A percentile compares a stretch with the other conserved stretches of the same genome.
phyloP scores from a whole-genome alignment of 176 grass and related monocot species.

The Eleusine coracana region DNA sequence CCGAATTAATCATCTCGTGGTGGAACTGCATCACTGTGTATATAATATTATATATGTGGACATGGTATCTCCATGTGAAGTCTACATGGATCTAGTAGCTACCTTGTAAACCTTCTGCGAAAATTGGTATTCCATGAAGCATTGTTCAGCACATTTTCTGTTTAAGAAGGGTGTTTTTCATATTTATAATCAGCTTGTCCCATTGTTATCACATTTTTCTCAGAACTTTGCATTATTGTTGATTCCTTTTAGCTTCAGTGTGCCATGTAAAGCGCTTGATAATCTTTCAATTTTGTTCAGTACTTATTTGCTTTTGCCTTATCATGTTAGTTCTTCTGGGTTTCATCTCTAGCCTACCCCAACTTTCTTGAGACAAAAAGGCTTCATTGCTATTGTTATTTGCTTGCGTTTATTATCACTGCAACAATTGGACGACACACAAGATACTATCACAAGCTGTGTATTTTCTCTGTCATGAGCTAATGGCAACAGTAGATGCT shows the following conservation, averaged over 20 bases:
- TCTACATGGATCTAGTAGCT: slow-evolving; percentile 23
- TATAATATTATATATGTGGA: neutral
- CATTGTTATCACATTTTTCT: slow-evolving; percentile 7
- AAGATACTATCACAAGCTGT: neutral
- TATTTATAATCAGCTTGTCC: slow-evolving; percentile 2
- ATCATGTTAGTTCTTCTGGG: neutral
- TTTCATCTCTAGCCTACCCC: neutral
- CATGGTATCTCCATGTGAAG: neutral
- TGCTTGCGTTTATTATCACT: slow-evolving; percentile 8
- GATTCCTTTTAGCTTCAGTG: neutral
- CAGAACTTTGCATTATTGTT: neutral
- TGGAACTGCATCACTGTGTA: neutral
- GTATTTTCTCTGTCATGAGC: slow-evolving; percentile 4
- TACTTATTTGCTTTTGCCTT: neutral
- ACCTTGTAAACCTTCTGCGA: slow-evolving; percentile 1
- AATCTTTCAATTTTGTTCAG: neutral
- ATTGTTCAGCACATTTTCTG: slow-evolving; percentile 3
- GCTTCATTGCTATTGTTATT: neutral
- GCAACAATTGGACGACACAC: neutral
- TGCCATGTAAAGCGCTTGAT: neutral
- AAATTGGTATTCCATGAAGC: slow-evolving; percentile 9
- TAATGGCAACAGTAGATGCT: slow-evolving; percentile 24
- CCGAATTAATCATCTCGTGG: slow-evolving; percentile 15
- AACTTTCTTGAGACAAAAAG: neutral
- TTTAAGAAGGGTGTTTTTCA: neutral